phyloP scores from a whole-genome alignment of 1,284 basidiomycete species.

The Leccinum variabile region DNA sequence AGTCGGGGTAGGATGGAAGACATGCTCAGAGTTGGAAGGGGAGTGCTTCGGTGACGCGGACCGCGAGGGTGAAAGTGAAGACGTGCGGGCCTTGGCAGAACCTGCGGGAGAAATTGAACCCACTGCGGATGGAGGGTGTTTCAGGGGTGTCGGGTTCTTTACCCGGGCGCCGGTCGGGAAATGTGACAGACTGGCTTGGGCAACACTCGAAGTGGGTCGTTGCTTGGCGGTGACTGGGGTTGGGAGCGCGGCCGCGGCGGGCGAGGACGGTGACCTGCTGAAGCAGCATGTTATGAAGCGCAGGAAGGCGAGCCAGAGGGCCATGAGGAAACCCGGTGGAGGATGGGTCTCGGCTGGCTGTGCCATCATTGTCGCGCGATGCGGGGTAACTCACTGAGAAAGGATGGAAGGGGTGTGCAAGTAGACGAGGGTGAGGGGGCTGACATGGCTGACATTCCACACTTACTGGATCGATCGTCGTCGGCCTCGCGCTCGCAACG shows the following conservation, averaged over 20 bases:
- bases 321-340: slow-evolving; percentile 9
- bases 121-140: slow-evolving; percentile 9
- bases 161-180: background rate
- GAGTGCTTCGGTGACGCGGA: background rate
- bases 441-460: background rate
- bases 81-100: slow-evolving; percentile 5
- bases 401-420: background rate
- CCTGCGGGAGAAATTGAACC: slow-evolving; percentile 4
- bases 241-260: slow-evolving; percentile 11
- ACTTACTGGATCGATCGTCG: slow-evolving; percentile 7
- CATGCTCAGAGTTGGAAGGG: background rate
- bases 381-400: background rate
- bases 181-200: background rate
- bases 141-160: slow-evolving; percentile 16
- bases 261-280: slow-evolving; percentile 7
- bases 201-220: slow-evolving; percentile 6
- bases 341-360: slow-evolving; percentile 1
- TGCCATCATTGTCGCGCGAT: slow-evolving; percentile 9
- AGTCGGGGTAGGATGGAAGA: slow-evolving; percentile 18
- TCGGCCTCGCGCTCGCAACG: slow-evolving; percentile 20
- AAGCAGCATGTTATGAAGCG: slow-evolving; percentile 17
- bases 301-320: slow-evolving; percentile 19
- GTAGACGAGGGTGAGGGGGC: background rate
- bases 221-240: slow-evolving; percentile 18
- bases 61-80: background rate